These are phyloP conservation scores for Naganishia kalamii DNA, from an alignment of 768 basidiomycete species.

Conservation along the genomic window DNA sequence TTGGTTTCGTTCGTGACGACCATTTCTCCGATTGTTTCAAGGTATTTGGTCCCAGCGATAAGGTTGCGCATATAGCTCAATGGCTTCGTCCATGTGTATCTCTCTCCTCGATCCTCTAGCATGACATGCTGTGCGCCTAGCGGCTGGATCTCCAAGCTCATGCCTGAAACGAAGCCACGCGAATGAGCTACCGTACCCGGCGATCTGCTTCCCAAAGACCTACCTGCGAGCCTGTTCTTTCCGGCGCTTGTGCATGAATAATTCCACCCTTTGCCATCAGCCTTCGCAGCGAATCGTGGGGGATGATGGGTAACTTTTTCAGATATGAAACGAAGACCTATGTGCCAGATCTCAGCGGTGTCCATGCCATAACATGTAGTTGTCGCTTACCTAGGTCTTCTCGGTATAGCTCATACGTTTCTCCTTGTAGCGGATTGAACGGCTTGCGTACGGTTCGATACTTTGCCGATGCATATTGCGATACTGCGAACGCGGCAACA, in stretches of 20 bases:
- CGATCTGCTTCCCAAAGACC: slow-evolving; percentile 30
- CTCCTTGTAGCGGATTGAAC: slow-evolving; percentile 81
- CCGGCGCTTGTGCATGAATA: slow-evolving; percentile 69
- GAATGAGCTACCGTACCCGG: not conserved
- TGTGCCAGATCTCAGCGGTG: not conserved
- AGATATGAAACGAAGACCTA: slow-evolving; percentile 55
- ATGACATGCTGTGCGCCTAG: slow-evolving; percentile 63
- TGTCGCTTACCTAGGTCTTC: slow-evolving; percentile 50
- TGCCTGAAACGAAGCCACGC: slow-evolving; percentile 56
- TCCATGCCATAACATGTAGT: not conserved
- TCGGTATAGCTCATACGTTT: slow-evolving; percentile 76
- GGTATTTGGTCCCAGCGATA: slow-evolving; percentile 83
- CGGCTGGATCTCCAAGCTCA: slow-evolving; percentile 79
- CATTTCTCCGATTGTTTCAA: slow-evolving; percentile 78
- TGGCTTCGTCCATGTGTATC: slow-evolving; percentile 60
- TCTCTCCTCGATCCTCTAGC: slow-evolving; percentile 53
- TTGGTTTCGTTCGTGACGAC: slow-evolving; percentile 60
- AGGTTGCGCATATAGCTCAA: slow-evolving; percentile 83
- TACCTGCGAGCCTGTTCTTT: slow-evolving; percentile 86
- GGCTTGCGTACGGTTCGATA: slow-evolving; percentile 77
- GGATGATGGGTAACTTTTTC: slow-evolving; percentile 85
- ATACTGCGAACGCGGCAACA: slow-evolving; percentile 78
- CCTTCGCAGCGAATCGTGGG: slow-evolving; percentile 69
- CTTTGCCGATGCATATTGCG: slow-evolving; percentile 72
- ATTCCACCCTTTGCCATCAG: slow-evolving; percentile 71